Base-by-base conservation (phyloP, 352 stramenopile species). In the Globisporangium nagaii region DNA sequence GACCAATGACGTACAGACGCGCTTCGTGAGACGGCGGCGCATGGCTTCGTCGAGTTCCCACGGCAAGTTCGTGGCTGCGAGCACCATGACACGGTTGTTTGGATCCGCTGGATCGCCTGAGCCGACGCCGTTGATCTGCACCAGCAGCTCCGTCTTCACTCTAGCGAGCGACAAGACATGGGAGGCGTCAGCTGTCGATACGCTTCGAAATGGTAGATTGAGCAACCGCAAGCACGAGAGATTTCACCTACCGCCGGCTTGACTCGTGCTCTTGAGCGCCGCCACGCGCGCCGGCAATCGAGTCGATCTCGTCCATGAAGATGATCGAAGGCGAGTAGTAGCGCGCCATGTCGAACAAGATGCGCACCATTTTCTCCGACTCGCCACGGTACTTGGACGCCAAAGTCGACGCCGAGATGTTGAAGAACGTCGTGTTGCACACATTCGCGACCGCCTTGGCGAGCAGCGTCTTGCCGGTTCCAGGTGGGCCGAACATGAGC, bases 241-340 rank as follows among this genome's bases (percentile, higher is more conserved):
- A n/a, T 9, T 32, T 2, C 6, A 17, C 60, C 4, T 45, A 90
- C 80, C 84, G 73, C 56, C 84, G 75, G 65, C 82, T 93, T 7
- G 84, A 83, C 66, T 94, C 84, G 60, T 94, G 84, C 46, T 94
- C 84, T 32, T 86, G 83, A n/a, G 74, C 79, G 31, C 71, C 74
- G 17, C 84, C 84, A 56, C 84, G 71, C 11, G 77, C 71, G 0
- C 75, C 84, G 3, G 82, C 84, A 36, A 98, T 95, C 1, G 96
- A 91, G 60, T 99, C 96, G 49, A 99, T 98, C 66, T 99, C 96
- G 61, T 99, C 96, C 73, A 99, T 96, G 65, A 99, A 99, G 42
- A 99, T 98, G 50, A 97, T 99, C 11, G 86, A 96, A 6, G 97
- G 96, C 13, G 93, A 86, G 70, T 98, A 98, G 66, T 98, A 97